Percentiles rank a stretch among this genome's conserved stretches.
phyloP scores from a whole-genome alignment of 2,329 filamentous ascomycete genomes.

The Claviceps capensis region DNA sequence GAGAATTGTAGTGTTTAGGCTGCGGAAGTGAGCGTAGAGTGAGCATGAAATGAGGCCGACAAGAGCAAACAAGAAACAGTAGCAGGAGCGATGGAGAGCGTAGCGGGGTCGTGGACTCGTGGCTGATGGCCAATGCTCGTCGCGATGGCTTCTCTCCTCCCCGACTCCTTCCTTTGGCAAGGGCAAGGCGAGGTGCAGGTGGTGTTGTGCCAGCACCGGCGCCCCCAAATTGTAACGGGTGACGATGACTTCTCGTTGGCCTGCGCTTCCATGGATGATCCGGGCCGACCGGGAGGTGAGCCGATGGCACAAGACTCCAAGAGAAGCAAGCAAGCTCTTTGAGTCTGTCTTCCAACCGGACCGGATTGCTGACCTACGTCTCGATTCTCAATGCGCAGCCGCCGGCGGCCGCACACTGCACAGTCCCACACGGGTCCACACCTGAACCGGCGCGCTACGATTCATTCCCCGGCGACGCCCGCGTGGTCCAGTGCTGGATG shows the following conservation, averaged over 20 bases:
- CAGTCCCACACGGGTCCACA: not conserved
- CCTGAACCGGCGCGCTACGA: slow-evolving; percentile 1
- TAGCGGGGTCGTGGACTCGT: slow-evolving; percentile 2
- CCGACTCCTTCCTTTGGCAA: not conserved
- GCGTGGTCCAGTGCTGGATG: not conserved
- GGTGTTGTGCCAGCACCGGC: no score
- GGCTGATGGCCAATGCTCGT: slow-evolving; percentile 2
- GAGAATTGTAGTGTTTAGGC: not conserved
- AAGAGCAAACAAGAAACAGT: not conserved
- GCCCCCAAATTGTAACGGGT: no score
- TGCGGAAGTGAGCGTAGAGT: not conserved
- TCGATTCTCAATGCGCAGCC: not conserved
- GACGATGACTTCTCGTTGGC: no score
- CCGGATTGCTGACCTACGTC: not conserved
- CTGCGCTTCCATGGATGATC: not conserved
- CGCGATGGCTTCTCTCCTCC: not conserved
- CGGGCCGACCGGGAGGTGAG: not conserved
- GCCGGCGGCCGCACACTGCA: not conserved
- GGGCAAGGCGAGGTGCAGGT: not conserved
- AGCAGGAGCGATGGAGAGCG: slow-evolving; percentile 1
- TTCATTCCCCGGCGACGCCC: slow-evolving; percentile 2
- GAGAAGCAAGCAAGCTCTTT: not conserved
- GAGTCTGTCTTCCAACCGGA: not conserved
- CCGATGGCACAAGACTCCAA: not conserved
- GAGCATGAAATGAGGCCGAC: not conserved